Base-by-base conservation (phyloP, 352 stramenopile genomes). In the Phytophthora litchii region DNA sequence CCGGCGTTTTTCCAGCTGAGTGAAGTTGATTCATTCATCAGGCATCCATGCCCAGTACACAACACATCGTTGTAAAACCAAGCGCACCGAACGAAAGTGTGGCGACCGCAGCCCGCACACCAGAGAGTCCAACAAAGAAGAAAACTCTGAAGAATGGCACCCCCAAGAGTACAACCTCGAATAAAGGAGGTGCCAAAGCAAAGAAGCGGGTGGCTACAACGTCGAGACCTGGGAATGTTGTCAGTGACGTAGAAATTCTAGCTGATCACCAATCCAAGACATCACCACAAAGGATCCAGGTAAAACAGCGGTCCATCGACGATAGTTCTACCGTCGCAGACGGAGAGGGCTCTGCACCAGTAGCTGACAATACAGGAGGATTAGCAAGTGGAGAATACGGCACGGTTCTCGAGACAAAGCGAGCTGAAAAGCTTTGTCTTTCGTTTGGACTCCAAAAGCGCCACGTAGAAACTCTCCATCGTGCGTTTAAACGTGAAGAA, bases 361-460 rank as follows among this genome's bases (percentile, higher is more conserved):
- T 3, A n/a, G 10, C n/a, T 0, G 40, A 45, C 6, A 35, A 52
- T 7, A 17, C 29, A 5, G 53, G 36, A 1, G 61, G 59, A 3
- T 74, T 78, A 36, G 65, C 80, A 4, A 81, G 72, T 5, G 80
- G 75, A 2, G 51, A 70, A n/a, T 90, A 88, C 42, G 60, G 64
- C 0, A 49, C 76, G 0, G 37, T 88, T 20, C 63, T 90, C 14
- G 64, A 88, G 32, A 86, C 72, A 9, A 76, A 70, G 29, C 54
- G 57, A 17, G 67, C 66, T 1, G 80, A 88, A 40, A 67, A 68
- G 11, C 52, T 90, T 16, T 90, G 80, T 27, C 59, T 67, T 3
- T 87, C 76, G 0, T 53, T 88, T 29, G 65, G 51, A 8, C 74
- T 90, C n/a, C 52, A 60, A 37, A 78, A 77, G n/a, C 58, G 60